Percentiles rank a stretch among this genome's conserved stretches.
These are phyloP conservation scores for Amphichorda felina DNA, from an alignment of 2,329 filamentous ascomycete species.

Conservation along the genomic window DNA sequence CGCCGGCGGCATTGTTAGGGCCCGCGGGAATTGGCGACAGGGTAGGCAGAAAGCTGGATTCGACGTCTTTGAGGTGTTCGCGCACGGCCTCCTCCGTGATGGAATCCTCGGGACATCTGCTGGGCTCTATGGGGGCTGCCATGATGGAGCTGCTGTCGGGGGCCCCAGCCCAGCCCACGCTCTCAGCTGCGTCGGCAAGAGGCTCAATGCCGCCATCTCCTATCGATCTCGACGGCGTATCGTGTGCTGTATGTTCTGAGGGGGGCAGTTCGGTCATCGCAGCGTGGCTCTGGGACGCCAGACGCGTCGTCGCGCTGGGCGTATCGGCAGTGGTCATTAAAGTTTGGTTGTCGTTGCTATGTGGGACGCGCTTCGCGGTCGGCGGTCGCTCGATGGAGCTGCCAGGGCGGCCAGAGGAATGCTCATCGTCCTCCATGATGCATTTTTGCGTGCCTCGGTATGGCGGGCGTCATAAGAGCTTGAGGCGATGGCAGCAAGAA, in stretches of 20 bases:
- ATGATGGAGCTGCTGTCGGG: constrained; percentile 30
- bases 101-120: constrained; percentile 27
- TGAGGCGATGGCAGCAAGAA: no score
- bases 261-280: background rate
- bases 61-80: constrained; percentile 49
- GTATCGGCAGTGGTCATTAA: constrained; percentile 3
- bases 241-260: background rate
- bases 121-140: constrained; percentile 22
- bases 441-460: constrained; percentile 11
- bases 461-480: no score
- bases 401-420: constrained; percentile 3
- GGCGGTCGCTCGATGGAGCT: constrained; percentile 11
- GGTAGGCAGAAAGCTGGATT: constrained; percentile 52
- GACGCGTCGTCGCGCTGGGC: background rate
- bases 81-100: constrained; percentile 40
- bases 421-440: constrained; percentile 24
- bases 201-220: background rate
- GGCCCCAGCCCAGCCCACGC: background rate
- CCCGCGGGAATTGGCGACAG: constrained; percentile 42
- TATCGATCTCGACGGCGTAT: background rate
- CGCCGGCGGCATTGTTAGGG: constrained; percentile 22
- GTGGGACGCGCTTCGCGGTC: constrained; percentile 13
- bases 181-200: background rate
- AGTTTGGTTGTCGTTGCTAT: constrained; percentile 4
- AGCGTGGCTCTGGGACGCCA: background rate